Base-by-base conservation (phyloP, 805 yeast genomes). In the Lachancea kluyveri region DNA sequence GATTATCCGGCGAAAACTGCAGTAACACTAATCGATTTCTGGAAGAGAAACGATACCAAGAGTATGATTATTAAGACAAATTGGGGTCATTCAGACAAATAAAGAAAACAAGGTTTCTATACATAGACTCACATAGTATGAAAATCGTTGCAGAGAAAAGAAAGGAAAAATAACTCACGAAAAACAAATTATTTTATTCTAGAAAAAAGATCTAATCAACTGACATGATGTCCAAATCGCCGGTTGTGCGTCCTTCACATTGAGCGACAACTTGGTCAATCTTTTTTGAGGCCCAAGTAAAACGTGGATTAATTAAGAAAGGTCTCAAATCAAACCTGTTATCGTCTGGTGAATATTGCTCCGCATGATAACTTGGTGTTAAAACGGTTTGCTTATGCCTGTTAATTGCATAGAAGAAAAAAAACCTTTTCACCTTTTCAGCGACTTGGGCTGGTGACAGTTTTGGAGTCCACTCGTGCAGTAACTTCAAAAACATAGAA, bases 361-460 rank as follows among this genome's bases (percentile, higher is more conserved):
- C 99, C 0, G 98, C 99, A 50, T 92, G 98, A 52, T 92, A 92
- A 21, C 94, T 74, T 9, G 99, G 99, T 0, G 99, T 92, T 56
- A 88, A 70, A n/a, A 90, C 88, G 1, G 98, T 92, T 77, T 85
- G 92, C 61, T 92, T 92, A 60, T 92, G 99, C 50, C 99, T 77
- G 59, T 92, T 92, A 36, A 92, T 74, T 4, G 96, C 95, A 59
- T 92, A 94, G 54, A 74, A 92, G 66, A 82, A 88, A 70, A 84
- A 92, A 60, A 92, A 92, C 34, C 77, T 68, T 57, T 92, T 90
- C 8, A 92, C 98, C 55, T 94, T 94, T 26, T 75, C 86, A 3
- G 97, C 95, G 31, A 88, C 78, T 50, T 87, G 77, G 35, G 78
- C 75, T 4, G 96, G 92, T 1, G 86, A 72, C 48, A 87, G 69